Evolutionary conservation across 73 alveolate species (phyloP).

Genomic region (Symbiodinium pilosum): DNA sequence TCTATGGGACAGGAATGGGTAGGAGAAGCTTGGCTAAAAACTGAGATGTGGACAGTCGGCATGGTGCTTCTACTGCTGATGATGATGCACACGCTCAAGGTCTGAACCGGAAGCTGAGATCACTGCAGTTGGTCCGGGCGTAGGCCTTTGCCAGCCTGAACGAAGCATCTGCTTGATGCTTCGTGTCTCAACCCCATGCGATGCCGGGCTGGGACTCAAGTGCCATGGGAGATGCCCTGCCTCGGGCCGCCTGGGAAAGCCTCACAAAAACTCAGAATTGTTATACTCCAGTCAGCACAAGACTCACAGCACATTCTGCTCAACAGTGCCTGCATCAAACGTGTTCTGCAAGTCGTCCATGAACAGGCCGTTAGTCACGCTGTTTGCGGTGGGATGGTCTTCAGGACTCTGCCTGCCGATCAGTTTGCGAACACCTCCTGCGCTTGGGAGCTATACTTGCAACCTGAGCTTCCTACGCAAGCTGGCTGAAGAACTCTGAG

Average conservation of each 20-base stretch:
- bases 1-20: too few species aligned
- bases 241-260: conserved; percentile 16
- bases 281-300: not conserved
- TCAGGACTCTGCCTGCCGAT: not conserved
- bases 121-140: not conserved
- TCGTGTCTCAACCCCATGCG: not conserved
- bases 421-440: too few species aligned
- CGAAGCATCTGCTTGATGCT: not conserved
- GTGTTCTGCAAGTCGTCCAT: not conserved
- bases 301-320: too few species aligned
- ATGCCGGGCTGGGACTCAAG: not conserved
- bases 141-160: not conserved
- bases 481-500: too few species aligned
- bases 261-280: not conserved
- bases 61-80: too few species aligned
- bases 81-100: too few species aligned
- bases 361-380: not conserved
- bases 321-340: not conserved
- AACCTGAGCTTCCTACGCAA: not conserved
- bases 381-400: not conserved
- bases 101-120: too few species aligned
- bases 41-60: too few species aligned
- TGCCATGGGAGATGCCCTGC: too few species aligned
- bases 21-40: too few species aligned
- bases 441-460: too few species aligned